A percentile compares a stretch with the other conserved stretches of the same genome.
Conservation (phyloP, 352 stramenopile species). For the Nothophytophthora sp. region DNA sequence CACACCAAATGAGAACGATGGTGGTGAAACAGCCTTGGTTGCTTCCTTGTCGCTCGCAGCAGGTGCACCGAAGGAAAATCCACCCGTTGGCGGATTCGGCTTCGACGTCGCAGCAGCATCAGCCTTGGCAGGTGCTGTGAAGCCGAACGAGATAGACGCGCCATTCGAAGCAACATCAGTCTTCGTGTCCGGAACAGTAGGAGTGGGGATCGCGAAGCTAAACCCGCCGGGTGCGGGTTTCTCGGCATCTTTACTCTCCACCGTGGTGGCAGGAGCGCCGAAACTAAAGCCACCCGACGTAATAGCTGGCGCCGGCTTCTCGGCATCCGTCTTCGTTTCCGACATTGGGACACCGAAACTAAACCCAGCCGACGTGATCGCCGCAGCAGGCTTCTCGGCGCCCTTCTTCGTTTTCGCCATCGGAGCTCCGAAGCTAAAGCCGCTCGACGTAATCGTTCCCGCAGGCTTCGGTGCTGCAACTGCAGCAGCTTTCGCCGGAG, state of each 20-base stretch:
- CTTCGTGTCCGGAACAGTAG: slow-evolving; percentile 3
- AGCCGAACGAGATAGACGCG: slow-evolving; percentile 28
- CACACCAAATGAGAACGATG: slow-evolving; percentile 37
- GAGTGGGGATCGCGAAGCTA: slow-evolving; percentile 17
- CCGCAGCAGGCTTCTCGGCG: slow-evolving; percentile 16
- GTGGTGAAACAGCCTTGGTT: slow-evolving; percentile 1
- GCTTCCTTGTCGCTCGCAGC: slow-evolving; percentile 4
- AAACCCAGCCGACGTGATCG: slow-evolving; percentile 36
- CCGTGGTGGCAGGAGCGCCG: slow-evolving; percentile 5
- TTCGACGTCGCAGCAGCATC: slow-evolving; percentile 8
- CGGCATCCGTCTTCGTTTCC: slow-evolving; percentile 15
- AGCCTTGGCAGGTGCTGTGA: slow-evolving; percentile 29
- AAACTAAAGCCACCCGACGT: slow-evolving; percentile 25
- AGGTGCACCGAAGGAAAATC: slow-evolving; percentile 12
- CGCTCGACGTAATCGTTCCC: slow-evolving; percentile 17
- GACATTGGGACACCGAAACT: slow-evolving; percentile 42
- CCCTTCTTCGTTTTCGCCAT: slow-evolving; percentile 14
- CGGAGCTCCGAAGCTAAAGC: slow-evolving; percentile 36
- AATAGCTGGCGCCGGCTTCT: slow-evolving; percentile 23
- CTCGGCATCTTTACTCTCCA: slow-evolving; percentile 13
- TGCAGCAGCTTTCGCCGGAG: slow-evolving; percentile 3
- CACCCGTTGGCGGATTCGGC: slow-evolving; percentile 22
- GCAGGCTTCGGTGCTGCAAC: slow-evolving; percentile 11
- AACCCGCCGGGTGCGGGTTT: slow-evolving; percentile 19
- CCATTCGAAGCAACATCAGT: slow-evolving; percentile 5